Conservation (phyloP, 345 rosid species). For the Raphanus sativus region DNA sequence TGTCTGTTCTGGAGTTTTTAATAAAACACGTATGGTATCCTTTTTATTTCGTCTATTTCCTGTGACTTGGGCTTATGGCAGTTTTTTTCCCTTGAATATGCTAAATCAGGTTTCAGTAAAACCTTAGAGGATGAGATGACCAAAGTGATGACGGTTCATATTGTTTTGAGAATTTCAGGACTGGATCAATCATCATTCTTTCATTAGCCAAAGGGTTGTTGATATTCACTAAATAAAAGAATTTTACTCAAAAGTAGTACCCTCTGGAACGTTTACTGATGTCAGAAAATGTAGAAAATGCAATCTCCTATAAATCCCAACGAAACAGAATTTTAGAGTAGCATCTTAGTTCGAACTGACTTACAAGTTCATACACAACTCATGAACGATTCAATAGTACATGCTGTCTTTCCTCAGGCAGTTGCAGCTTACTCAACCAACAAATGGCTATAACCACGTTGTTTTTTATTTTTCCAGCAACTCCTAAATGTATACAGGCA, state of each 20-base stretch:
- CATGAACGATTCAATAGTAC: neutral
- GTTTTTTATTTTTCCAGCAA: no score
- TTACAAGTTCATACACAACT: conserved; percentile 14
- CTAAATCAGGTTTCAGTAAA: neutral
- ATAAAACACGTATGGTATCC: neutral
- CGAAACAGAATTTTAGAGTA: conserved; percentile 24
- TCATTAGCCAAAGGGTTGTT: no score
- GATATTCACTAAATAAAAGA: conserved; percentile 9
- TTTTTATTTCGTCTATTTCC: neutral
- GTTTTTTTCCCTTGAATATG: conserved; percentile 25
- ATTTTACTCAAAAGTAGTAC: neutral
- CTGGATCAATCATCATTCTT: no score
- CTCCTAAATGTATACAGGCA: no score
- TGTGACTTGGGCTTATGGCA: conserved; percentile 43
- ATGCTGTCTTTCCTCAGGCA: no score
- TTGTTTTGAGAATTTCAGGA: no score
- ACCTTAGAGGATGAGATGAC: conserved; percentile 66
- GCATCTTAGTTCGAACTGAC: neutral
- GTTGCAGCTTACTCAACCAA: no score
- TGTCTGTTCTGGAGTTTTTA: neutral
- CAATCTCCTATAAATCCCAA: conserved; percentile 72
- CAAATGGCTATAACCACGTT: no score
- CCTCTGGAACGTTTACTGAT: conserved; percentile 38
- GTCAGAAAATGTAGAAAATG: conserved; percentile 60
- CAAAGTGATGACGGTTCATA: conserved; percentile 33